These are phyloP conservation scores for Chaetomium fimeti DNA, from an alignment of 495 filamentous ascomycete genomes.

Conservation along the genomic window DNA sequence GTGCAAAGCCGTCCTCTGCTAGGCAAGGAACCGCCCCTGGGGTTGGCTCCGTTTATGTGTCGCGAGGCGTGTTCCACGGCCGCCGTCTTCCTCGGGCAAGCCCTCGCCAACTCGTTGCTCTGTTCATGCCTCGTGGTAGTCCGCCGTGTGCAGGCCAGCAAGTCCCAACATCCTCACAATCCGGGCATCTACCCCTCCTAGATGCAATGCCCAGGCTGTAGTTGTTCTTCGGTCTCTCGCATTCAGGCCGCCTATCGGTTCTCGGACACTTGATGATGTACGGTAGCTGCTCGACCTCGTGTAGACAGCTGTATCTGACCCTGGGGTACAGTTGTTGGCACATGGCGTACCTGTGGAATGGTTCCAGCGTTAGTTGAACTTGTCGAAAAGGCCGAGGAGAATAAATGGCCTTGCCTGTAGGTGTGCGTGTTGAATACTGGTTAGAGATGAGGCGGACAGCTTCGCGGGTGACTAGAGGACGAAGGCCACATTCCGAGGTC, in stretches of 20 bases:
- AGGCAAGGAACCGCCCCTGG: no score
- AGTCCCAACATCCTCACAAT: neutral
- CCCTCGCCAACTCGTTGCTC: neutral
- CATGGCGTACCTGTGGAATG: neutral
- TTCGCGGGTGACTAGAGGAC: neutral
- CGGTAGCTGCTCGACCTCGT: conserved; percentile 3
- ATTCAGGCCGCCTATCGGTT: neutral
- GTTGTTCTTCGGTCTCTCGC: neutral
- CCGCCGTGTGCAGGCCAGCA: neutral
- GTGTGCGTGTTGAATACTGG: no score
- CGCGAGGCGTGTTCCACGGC: neutral
- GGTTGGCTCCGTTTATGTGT: neutral
- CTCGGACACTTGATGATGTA: neutral
- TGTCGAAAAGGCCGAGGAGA: neutral
- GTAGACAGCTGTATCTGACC: neutral
- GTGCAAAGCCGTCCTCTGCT: no score
- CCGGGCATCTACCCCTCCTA: conserved; percentile 1
- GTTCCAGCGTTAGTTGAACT: neutral
- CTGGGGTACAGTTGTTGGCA: conserved; percentile 7
- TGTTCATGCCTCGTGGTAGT: neutral
- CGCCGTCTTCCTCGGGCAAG: neutral
- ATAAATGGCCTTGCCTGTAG: neutral
- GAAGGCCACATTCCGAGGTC: neutral
- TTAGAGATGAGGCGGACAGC: no score
- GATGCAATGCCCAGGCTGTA: conserved; percentile 8